These are phyloP conservation scores for Simplicillium sp. DNA, from an alignment of 2,329 filamentous ascomycete genomes.

Conservation along the genomic window DNA sequence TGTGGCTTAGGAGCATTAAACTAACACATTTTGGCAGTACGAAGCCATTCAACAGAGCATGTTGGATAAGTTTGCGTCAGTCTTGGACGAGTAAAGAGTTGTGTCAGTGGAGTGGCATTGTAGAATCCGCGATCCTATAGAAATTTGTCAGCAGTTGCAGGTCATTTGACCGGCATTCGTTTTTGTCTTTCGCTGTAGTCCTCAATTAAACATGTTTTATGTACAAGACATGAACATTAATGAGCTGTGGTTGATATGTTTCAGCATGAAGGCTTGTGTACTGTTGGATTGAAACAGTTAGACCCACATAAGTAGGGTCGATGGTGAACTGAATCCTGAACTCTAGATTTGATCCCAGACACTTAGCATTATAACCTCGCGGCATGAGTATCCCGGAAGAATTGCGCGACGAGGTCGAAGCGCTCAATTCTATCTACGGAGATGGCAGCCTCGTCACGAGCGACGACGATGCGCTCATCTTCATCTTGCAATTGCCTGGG, in stretches of 20 bases:
- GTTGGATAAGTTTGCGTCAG: constrained; percentile 95
- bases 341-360: too few species aligned
- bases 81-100: constrained; percentile 73
- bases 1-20: constrained; percentile 4
- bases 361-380: too few species aligned
- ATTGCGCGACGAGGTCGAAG: constrained; percentile 65
- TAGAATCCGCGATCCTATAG: constrained; percentile 17
- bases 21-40: constrained; percentile 54
- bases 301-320: too few species aligned
- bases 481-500: constrained; percentile 59
- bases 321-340: too few species aligned
- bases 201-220: not conserved
- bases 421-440: constrained; percentile 78
- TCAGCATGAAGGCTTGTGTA: too few species aligned
- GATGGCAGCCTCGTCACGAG: constrained; percentile 47
- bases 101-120: not conserved
- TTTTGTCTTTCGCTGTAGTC: not conserved
- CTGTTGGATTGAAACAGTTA: too few species aligned
- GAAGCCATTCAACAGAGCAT: constrained; percentile 85
- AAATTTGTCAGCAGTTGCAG: constrained; percentile 7
- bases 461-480: constrained; percentile 23
- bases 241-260: too few species aligned
- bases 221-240: constrained; percentile 1
- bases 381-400: constrained; percentile 40
- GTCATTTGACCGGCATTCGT: too few species aligned